Percentiles rank a stretch among this genome's conserved stretches.
phyloP scores from a whole-genome alignment of 2,329 filamentous ascomycete genomes.

The Microcyclospora tardicrescens region DNA sequence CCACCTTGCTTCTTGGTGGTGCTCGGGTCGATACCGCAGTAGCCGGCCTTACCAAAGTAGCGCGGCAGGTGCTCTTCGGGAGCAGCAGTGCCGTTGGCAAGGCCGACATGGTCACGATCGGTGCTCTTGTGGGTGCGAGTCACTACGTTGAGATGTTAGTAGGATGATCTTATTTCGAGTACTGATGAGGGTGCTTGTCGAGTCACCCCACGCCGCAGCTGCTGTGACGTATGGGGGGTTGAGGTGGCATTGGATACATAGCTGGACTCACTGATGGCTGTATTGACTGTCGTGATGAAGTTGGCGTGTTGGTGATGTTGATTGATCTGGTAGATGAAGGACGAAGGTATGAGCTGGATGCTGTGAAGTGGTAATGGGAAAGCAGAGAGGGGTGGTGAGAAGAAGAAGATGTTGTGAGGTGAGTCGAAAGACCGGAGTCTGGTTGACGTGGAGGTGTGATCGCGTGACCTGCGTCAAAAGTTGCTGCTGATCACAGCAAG shows the following conservation, averaged over 20 bases:
- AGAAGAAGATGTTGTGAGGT: neutral
- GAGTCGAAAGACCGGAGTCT: neutral
- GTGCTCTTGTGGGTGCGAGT: constrained; percentile 95
- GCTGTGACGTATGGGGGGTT: neutral
- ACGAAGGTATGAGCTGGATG: neutral
- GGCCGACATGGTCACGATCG: constrained; percentile 75
- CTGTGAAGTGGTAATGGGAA: neutral
- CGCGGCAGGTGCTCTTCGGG: constrained; percentile 68
- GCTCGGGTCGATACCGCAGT: constrained; percentile 69
- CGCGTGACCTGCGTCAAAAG: neutral
- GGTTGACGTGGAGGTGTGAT: neutral
- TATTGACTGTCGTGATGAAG: neutral
- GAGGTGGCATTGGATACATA: neutral
- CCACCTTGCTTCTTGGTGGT: constrained; percentile 95
- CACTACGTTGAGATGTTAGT: constrained; percentile 45
- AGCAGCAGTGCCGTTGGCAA: constrained; percentile 59
- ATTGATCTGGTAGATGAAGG: neutral
- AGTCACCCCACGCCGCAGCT: neutral
- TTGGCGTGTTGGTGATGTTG: neutral
- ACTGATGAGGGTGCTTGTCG: neutral
- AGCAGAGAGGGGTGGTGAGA: neutral
- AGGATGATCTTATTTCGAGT: neutral
- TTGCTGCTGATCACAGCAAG: no score
- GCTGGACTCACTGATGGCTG: neutral
- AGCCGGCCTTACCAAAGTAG: constrained; percentile 84